Evolutionary conservation across 2,329 filamentous ascomycete species (phyloP).

Genomic region (Calonectria honghensis): DNA sequence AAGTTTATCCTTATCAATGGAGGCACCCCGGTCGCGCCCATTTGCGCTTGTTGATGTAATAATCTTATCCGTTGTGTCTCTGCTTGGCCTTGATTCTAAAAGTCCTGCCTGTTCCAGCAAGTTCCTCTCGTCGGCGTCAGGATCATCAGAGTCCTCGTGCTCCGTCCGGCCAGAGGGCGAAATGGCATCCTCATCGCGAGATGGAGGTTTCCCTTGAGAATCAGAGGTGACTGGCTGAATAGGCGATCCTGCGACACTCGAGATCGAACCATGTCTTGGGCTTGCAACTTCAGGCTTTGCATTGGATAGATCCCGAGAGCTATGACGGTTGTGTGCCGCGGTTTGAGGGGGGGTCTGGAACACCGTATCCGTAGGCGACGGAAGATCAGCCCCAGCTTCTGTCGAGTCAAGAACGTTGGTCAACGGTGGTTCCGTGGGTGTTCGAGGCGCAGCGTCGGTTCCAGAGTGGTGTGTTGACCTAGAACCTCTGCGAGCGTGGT

Average conservation of each 20-base stretch:
- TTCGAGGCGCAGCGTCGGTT: constrained; percentile 54
- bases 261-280: constrained; percentile 57
- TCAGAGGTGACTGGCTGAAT: constrained; percentile 51
- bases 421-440: constrained; percentile 52
- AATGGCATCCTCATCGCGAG: constrained; percentile 48
- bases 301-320: constrained; percentile 52
- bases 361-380: constrained; percentile 55
- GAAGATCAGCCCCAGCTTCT: constrained; percentile 46
- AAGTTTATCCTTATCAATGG: constrained; percentile 68
- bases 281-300: constrained; percentile 49
- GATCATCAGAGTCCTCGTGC: constrained; percentile 63
- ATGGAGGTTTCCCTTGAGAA: constrained; percentile 45
- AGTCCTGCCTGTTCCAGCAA: constrained; percentile 81
- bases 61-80: constrained; percentile 58
- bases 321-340: constrained; percentile 53
- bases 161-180: constrained; percentile 45
- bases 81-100: constrained; percentile 65
- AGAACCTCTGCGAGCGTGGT: constrained; percentile 54
- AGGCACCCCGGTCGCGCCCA: constrained; percentile 57
- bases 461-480: constrained; percentile 52
- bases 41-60: constrained; percentile 61
- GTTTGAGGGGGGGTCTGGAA: constrained; percentile 58
- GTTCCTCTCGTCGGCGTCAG: constrained; percentile 81
- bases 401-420: constrained; percentile 46
- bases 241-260: constrained; percentile 57